Percentiles rank a stretch among this genome's conserved stretches.
These are phyloP conservation scores for Sugiyamaella chiloensis DNA, from an alignment of 805 yeast genomes.

Conservation along the genomic window DNA sequence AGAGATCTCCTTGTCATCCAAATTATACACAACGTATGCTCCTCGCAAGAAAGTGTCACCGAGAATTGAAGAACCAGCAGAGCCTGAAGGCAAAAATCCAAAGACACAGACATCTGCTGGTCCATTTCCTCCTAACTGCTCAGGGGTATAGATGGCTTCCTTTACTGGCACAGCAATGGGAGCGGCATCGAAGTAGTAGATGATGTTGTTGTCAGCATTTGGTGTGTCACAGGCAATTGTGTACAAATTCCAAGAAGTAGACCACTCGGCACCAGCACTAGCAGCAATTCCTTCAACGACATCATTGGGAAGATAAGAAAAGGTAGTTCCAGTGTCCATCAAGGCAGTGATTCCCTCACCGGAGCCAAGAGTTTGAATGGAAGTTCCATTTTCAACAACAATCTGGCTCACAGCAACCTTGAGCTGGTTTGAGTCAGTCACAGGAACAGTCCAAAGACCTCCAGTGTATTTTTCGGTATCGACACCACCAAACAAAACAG, in stretches of 20 bases:
- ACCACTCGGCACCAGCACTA: neutral
- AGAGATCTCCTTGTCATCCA: slow-evolving; percentile 54
- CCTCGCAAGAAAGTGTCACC: slow-evolving; percentile 67
- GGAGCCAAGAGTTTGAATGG: neutral
- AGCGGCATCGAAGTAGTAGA: slow-evolving; percentile 3
- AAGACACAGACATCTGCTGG: slow-evolving; percentile 1
- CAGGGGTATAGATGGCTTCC: slow-evolving; percentile 8
- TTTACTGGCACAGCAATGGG: slow-evolving; percentile 4
- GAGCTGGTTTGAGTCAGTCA: slow-evolving; percentile 15
- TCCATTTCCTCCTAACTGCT: slow-evolving; percentile 2
- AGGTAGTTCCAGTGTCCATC: slow-evolving; percentile 21
- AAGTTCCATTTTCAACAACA: slow-evolving; percentile 1
- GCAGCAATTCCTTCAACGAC: slow-evolving; percentile 2
- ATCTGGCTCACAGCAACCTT: neutral
- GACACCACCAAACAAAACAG: slow-evolving; percentile 46
- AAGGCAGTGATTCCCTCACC: slow-evolving; percentile 14
- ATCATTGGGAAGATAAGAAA: slow-evolving; percentile 15
- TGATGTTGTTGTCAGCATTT: slow-evolving; percentile 1
- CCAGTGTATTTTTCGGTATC: slow-evolving; percentile 19
- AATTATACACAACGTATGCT: slow-evolving; percentile 65
- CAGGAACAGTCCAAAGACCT: slow-evolving; percentile 32
- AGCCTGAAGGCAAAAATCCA: slow-evolving; percentile 1
- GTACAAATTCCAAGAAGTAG: neutral
- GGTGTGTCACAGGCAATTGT: neutral
- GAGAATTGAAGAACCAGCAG: slow-evolving; percentile 35